A percentile compares a stretch with the other conserved stretches of the same genome.
Evolutionary conservation across 2,329 filamentous ascomycete species (phyloP).

Genomic region (Alternaria triticina): DNA sequence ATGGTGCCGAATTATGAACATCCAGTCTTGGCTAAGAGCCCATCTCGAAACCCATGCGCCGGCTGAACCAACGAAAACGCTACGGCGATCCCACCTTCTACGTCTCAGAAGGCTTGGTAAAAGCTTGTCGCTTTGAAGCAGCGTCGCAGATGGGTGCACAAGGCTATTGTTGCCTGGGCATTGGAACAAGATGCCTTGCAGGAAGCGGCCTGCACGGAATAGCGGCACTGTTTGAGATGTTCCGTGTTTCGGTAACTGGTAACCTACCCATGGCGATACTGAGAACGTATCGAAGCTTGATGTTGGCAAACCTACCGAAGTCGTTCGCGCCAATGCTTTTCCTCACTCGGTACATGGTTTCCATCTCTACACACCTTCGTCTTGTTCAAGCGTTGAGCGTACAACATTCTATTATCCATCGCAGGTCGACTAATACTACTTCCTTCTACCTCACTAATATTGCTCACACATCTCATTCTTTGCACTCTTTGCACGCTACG

Average conservation of each 20-base stretch:
- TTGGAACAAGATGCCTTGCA: conserved; percentile 7
- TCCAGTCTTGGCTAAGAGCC: conserved; percentile 36
- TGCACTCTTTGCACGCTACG: neutral
- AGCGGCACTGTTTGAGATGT: conserved; percentile 5
- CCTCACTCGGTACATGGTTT: too few species aligned
- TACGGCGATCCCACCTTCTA: conserved; percentile 17
- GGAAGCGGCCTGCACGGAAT: neutral
- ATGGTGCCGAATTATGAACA: conserved; percentile 37
- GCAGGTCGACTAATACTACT: conserved; percentile 25
- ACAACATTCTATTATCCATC: conserved; percentile 16
- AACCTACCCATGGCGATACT: neutral
- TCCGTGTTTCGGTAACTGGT: conserved; percentile 15
- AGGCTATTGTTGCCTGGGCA: conserved; percentile 33
- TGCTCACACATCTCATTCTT: too few species aligned
- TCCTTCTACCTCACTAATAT: neutral
- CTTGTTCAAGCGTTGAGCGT: conserved; percentile 18
- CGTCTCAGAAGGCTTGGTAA: conserved; percentile 36
- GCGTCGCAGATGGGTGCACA: too few species aligned
- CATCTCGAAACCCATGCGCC: conserved; percentile 30
- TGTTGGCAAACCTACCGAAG: neutral
- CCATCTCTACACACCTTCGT: neutral
- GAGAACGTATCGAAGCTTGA: neutral
- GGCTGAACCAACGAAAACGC: conserved; percentile 29
- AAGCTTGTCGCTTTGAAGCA: conserved; percentile 31
- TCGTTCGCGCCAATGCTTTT: too few species aligned